Conservation (phyloP, 495 filamentous ascomycete genomes). For the Hypoxylon fragiforme region DNA sequence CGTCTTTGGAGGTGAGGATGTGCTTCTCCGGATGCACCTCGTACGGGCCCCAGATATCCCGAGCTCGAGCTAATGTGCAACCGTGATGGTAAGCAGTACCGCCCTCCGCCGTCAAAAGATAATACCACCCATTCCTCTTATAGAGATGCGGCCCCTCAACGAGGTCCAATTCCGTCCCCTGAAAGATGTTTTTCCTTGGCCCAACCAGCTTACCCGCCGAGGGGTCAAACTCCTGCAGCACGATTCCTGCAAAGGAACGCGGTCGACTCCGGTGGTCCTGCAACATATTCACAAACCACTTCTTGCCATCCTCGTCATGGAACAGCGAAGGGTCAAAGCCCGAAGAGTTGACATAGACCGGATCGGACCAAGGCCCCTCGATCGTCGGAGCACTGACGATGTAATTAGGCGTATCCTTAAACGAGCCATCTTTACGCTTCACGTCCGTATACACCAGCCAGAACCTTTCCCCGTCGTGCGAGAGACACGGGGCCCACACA, state of each 20-base stretch:
- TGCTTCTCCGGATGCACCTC: slow-evolving; percentile 54
- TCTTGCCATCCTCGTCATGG: slow-evolving; percentile 59
- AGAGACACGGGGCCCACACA: slow-evolving; percentile 65
- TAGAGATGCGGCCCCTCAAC: slow-evolving; percentile 67
- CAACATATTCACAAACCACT: slow-evolving; percentile 60
- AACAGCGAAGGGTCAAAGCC: slow-evolving; percentile 64
- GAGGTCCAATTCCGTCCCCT: slow-evolving; percentile 56
- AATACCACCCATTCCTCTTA: slow-evolving; percentile 60
- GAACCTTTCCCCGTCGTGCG: slow-evolving; percentile 60
- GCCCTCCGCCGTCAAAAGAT: slow-evolving; percentile 63
- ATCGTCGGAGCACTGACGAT: slow-evolving; percentile 52
- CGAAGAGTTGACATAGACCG: slow-evolving; percentile 55
- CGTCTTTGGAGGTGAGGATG: slow-evolving; percentile 51
- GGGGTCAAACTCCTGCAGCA: slow-evolving; percentile 54
- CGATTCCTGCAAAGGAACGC: slow-evolving; percentile 49
- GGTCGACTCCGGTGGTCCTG: slow-evolving; percentile 55
- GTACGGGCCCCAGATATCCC: slow-evolving; percentile 61
- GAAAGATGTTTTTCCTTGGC: slow-evolving; percentile 56
- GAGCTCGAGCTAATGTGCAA: slow-evolving; percentile 55
- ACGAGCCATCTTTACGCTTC: slow-evolving; percentile 59
- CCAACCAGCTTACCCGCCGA: slow-evolving; percentile 48
- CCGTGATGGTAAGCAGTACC: slow-evolving; percentile 63
- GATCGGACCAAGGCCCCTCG: slow-evolving; percentile 60
- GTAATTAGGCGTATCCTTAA: slow-evolving; percentile 61
- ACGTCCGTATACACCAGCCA: slow-evolving; percentile 61